Percentiles rank a stretch among this genome's conserved stretches.
phyloP scores from a whole-genome alignment of 108 stramenopile genomes.

The Asterionellopsis glacialis region DNA sequence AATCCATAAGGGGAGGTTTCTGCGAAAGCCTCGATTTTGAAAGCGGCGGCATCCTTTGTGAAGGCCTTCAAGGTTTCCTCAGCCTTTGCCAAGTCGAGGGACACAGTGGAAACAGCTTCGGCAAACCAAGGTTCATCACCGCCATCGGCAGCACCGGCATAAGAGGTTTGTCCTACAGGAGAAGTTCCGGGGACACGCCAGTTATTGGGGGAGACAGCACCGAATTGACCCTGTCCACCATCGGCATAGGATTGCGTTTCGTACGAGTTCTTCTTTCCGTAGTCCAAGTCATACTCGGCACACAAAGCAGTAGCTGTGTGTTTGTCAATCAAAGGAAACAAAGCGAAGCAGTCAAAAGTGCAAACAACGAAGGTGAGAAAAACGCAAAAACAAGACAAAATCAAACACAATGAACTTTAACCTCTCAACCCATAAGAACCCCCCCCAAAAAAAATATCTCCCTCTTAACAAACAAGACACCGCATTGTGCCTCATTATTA shows the following conservation, averaged over 20 bases:
- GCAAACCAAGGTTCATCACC: slow-evolving; percentile 92
- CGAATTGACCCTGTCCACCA: slow-evolving; percentile 90
- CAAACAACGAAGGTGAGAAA: not conserved
- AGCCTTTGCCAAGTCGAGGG: slow-evolving; percentile 80
- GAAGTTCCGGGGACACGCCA: slow-evolving; percentile 88
- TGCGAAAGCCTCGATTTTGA: slow-evolving; percentile 84
- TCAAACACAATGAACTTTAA: not conserved
- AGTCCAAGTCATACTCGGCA: slow-evolving; percentile 77
- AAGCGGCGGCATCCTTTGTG: slow-evolving; percentile 85
- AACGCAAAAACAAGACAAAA: not conserved
- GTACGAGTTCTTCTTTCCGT: slow-evolving; percentile 81
- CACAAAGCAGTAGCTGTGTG: slow-evolving; percentile 27
- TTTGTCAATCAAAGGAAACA: not conserved
- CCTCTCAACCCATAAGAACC: too few species aligned
- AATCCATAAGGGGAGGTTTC: slow-evolving; percentile 53
- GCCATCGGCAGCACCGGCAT: slow-evolving; percentile 78
- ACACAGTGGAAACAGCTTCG: slow-evolving; percentile 88
- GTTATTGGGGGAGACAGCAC: slow-evolving; percentile 82
- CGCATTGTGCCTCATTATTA: too few species aligned
- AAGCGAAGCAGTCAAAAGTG: not conserved
- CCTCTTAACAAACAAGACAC: too few species aligned
- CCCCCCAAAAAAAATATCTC: too few species aligned
- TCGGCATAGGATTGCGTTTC: slow-evolving; percentile 66
- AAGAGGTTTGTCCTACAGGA: slow-evolving; percentile 79
- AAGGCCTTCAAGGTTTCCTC: slow-evolving; percentile 86